phyloP scores from a whole-genome alignment of 78 protist genomes.

The Planoprotostelium fungivorum region DNA sequence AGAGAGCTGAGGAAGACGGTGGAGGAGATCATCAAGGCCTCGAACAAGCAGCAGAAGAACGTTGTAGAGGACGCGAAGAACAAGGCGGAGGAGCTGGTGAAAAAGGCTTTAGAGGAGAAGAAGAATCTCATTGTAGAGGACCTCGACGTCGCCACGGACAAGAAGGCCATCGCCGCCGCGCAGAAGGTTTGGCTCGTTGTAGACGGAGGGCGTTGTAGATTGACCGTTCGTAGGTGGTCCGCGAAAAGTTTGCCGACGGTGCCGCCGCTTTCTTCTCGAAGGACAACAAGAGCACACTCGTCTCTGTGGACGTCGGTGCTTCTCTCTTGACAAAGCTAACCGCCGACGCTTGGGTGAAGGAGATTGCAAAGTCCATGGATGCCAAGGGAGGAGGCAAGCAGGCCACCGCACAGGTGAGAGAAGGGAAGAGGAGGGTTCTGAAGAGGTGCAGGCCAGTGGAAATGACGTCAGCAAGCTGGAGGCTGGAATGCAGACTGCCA shows the following conservation, averaged over 20 bases:
- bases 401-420: slow-evolving; percentile 53
- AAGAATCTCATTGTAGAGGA: neutral
- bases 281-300: neutral
- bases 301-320: neutral
- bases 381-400: slow-evolving; percentile 68
- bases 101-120: neutral
- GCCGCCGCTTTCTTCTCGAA: neutral
- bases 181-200: neutral
- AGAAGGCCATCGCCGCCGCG: neutral
- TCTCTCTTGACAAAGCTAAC: neutral
- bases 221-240: neutral
- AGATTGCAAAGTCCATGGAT: slow-evolving; percentile 33
- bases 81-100: slow-evolving; percentile 6
- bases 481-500: neutral
- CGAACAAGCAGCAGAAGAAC: neutral
- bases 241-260: neutral
- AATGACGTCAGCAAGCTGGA: neutral
- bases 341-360: slow-evolving; percentile 52
- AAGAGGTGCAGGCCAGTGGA: neutral
- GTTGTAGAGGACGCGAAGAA: neutral
- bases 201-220: neutral
- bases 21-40: neutral
- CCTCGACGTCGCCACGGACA: neutral
- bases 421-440: neutral
- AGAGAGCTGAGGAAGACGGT: neutral